Evolutionary conservation across 1,139 yeast species (phyloP), one percentile per base, ranked within the genome.

Genomic region (Yamadazyma buinensis): DNA sequence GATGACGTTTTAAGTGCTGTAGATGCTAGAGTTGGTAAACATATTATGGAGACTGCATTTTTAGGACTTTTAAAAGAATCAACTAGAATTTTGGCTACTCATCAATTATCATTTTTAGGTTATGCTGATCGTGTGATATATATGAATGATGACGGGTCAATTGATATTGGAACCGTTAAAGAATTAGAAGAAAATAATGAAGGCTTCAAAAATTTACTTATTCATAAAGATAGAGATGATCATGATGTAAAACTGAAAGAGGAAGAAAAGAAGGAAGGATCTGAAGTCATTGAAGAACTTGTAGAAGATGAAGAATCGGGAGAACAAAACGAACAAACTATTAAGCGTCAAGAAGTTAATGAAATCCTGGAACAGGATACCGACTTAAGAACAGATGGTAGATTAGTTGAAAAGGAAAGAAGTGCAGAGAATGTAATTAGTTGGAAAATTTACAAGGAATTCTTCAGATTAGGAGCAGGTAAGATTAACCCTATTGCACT

Each of bases 1-100:
- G 97, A 88, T 53, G 97, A 88, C 58, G 94, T 87, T 6, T 66
- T 88, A 39, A 79, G 88, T 61, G 97, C 96, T 2, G 96, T 88
- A 11, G 97, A 88, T 64, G 86, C 95, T 7, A 80, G 85, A 51
- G 96, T 87, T 18, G 95, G 95, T 28, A 80, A 78, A 45, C 84
- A 81, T 49, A 84, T 88, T 33, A 76, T 86, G 72, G 80, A 80
- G 37, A 61, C 75, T 15, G 85, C 95, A 56, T 59, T 87, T 32
- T 42, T 73, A 41, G 90, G 84, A 0, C 45, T 77, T 32, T 54
- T 87, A 47, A 57, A 59, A 29, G 60, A 63, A 9, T 79, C 74
- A 48, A 88, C 96, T 0, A 70, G 95, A 44, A 55, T 88, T 18
- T 65, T 87, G 49, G 95, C 95, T 1, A 87, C 96, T 0, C 96